Evolutionary conservation across 768 basidiomycete species (phyloP).

Genomic region (Boletus barrowsii): DNA sequence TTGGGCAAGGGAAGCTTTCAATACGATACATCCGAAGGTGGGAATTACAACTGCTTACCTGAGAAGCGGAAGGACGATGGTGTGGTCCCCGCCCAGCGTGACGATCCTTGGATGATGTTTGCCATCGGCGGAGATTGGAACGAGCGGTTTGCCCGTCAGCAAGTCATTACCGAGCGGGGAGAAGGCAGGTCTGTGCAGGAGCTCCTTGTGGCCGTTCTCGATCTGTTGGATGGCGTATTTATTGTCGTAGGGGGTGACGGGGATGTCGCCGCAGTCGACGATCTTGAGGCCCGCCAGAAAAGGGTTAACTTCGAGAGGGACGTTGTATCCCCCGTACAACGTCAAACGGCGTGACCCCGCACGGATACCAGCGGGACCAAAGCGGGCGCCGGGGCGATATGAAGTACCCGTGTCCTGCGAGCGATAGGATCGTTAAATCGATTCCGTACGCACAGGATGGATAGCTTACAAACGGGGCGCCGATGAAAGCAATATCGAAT

Average conservation of each 20-base stretch:
- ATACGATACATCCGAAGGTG: neutral
- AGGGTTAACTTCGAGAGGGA: constrained; percentile 70
- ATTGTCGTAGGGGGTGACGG: constrained; percentile 78
- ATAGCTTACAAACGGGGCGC: constrained; percentile 67
- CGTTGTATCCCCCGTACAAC: constrained; percentile 76
- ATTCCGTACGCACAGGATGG: neutral
- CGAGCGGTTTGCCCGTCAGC: constrained; percentile 52
- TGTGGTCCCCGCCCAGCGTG: constrained; percentile 87
- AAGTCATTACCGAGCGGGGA: constrained; percentile 64
- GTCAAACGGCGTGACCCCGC: constrained; percentile 74
- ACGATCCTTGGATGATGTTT: constrained; percentile 76
- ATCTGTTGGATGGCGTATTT: constrained; percentile 71
- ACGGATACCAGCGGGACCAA: constrained; percentile 82
- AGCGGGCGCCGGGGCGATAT: constrained; percentile 80
- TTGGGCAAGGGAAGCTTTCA: neutral
- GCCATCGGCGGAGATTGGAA: constrained; percentile 64
- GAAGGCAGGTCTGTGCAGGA: constrained; percentile 62
- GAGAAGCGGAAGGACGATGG: constrained; percentile 65
- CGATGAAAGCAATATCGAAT: constrained; percentile 83
- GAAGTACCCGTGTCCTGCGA: constrained; percentile 66
- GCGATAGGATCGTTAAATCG: neutral
- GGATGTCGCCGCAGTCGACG: constrained; percentile 78
- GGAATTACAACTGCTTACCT: constrained; percentile 13
- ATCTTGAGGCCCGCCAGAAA: constrained; percentile 64
- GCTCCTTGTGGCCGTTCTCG: constrained; percentile 65